These are phyloP conservation scores for Naganishia sp. DNA, from an alignment of 1,284 basidiomycete species.

Conservation along the genomic window DNA sequence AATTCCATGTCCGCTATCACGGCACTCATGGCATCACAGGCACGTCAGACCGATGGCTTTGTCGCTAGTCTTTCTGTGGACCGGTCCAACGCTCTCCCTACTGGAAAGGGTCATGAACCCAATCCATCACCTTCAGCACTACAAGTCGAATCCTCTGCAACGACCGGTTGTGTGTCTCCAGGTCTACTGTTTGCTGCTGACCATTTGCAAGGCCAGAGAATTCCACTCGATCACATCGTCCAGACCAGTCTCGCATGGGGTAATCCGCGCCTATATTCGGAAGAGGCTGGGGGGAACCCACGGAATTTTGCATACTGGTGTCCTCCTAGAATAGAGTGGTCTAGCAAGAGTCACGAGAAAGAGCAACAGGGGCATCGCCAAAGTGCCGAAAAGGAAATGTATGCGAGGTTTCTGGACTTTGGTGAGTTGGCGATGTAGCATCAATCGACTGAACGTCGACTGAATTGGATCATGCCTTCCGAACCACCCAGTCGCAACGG, in stretches of 20 bases:
- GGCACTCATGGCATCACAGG: too few relatives aligned
- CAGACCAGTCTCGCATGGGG: conserved; percentile 12
- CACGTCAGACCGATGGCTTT: too few relatives aligned
- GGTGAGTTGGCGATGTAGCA: neutral
- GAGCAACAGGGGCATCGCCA: neutral
- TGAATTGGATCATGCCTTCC: too few relatives aligned
- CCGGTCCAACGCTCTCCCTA: too few relatives aligned
- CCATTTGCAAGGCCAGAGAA: neutral
- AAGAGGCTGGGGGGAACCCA: neutral
- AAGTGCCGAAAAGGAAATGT: conserved; percentile 13
- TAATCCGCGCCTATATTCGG: neutral
- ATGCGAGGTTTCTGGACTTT: conserved; percentile 18
- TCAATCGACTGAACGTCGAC: neutral
- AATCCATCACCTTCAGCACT: neutral
- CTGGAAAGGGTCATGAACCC: too few relatives aligned
- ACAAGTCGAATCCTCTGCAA: neutral
- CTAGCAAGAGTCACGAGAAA: neutral
- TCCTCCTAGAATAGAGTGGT: conserved; percentile 22
- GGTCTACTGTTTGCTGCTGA: neutral
- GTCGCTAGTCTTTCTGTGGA: too few relatives aligned
- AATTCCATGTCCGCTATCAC: neutral
- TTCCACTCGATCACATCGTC: conserved; percentile 13
- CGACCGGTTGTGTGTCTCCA: neutral
- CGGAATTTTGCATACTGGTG: neutral
- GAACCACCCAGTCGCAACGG: neutral